Base-by-base conservation (phyloP, 371 early-diverging fungal species). In the Mucor sp. region DNA sequence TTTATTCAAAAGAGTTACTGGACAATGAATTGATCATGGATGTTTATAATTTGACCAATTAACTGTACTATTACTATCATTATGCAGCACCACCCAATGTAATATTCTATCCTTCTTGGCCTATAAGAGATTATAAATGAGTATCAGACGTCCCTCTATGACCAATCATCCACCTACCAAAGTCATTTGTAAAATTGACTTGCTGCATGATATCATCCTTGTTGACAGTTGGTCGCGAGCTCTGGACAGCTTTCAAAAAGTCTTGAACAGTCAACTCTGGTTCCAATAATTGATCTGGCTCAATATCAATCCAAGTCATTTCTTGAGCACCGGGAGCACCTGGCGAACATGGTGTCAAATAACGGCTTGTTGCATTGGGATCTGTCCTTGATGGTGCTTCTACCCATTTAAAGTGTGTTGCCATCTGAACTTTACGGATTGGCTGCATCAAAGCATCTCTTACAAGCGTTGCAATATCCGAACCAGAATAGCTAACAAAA, bases 361-460 rank as follows among this genome's bases (percentile, higher is more conserved):
- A 89, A 32, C 77, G 70, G 61, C 74, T 85, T 15, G 78, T 83
- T 55, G 76, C 72, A 19, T 59, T 60, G 1, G 89, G 85, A 48
- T 92, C 90, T 0, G 79, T 78, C 3, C 91, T 78, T 63, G 84
- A 81, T 39, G 91, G 91, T 25, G 91, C 92, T 59, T 35, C 53
- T 0, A 69, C 60, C 60, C 53, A 44, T 83, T 93, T 94, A 77
- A 97, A 98, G 72, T 97, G 97, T 28, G 97, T 97, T 21, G 97
- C 96, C 58, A 80, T 82, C 75, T 97, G 99, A 5, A 98, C 96
- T 78, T 96, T 96, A 39, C 97, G 91, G 58, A 98, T 91, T 6
- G 98, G 97, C 81, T 95, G 92, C 96, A 98, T 97, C 76, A 98
- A 78, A 9, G 98, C 98, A 78, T 98, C 98, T 11, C 97, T 89